phyloP scores from a whole-genome alignment of 2,329 filamentous ascomycete species.

The Fonsecaea pugnacius region DNA sequence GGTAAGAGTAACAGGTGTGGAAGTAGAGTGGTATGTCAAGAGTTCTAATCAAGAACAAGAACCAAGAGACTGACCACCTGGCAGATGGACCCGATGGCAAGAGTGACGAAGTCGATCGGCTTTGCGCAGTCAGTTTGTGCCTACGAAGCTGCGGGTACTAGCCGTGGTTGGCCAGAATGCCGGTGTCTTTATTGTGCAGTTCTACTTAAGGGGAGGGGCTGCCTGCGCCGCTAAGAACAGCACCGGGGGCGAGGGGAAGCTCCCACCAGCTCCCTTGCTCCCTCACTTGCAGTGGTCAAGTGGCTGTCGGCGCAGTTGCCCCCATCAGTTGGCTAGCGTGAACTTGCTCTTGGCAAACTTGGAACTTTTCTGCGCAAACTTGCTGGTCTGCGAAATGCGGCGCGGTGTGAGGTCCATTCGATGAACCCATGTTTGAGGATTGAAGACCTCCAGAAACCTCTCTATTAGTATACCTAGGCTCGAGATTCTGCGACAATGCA shows the following conservation, averaged over 20 bases:
- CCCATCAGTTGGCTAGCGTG: background rate
- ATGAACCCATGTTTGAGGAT: background rate
- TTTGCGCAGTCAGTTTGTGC: background rate
- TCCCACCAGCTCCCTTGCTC: background rate
- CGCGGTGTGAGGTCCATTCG: background rate
- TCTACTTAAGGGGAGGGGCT: background rate
- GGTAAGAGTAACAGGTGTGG: background rate
- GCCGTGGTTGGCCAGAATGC: background rate
- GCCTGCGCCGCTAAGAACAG: background rate
- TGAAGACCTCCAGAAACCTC: background rate
- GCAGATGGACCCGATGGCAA: slow-evolving; percentile 7
- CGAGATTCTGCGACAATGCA: background rate
- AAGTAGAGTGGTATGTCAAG: background rate
- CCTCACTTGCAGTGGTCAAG: too few relatives aligned
- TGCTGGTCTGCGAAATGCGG: background rate
- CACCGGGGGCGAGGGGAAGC: background rate
- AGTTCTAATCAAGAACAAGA: background rate
- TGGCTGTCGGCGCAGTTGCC: slow-evolving; percentile 1
- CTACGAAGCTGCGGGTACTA: background rate
- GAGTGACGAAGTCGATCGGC: slow-evolving; percentile 13
- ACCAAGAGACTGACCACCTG: slow-evolving; percentile 6
- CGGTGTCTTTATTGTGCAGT: background rate
- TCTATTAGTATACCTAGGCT: background rate
- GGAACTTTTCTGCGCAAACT: background rate
- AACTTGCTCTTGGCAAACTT: background rate